phyloP scores from a whole-genome alignment of 148 eudicot species.

The Dianthus caryophyllus region DNA sequence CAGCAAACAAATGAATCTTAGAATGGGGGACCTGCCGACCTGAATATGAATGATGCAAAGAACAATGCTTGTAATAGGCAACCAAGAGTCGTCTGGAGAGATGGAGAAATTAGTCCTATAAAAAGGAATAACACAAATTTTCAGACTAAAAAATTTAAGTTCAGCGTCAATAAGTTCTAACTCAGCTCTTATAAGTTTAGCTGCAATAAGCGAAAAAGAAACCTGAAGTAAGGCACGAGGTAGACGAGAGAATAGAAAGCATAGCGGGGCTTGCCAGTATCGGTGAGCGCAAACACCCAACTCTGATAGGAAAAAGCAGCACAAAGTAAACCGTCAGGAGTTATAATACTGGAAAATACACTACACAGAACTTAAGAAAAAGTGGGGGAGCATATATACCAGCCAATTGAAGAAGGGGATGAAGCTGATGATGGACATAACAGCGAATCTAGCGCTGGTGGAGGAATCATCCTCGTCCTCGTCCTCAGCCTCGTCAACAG shows the following conservation, averaged over 20 bases:
- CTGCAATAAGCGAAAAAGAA: no score
- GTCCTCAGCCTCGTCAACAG: slow-evolving; percentile 35
- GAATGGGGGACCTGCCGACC: no score
- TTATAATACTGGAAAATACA: no score
- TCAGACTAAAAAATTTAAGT: no score
- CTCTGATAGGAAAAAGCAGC: slow-evolving; percentile 32
- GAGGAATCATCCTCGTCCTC: slow-evolving; percentile 43
- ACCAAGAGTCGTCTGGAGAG: slow-evolving; percentile 91
- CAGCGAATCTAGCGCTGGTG: slow-evolving; percentile 67
- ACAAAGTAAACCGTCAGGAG: no score
- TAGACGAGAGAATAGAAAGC: slow-evolving; percentile 82
- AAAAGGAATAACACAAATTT: no score
- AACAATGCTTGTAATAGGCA: slow-evolving; percentile 86
- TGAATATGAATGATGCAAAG: slow-evolving; percentile 79
- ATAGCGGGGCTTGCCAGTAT: slow-evolving; percentile 71
- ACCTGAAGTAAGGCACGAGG: slow-evolving; percentile 92
- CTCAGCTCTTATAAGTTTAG: no score
- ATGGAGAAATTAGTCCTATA: slow-evolving; percentile 72
- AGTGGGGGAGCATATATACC: slow-evolving; percentile 28
- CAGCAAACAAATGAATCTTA: neutral
- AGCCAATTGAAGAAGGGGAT: slow-evolving; percentile 99
- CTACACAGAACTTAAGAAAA: no score
- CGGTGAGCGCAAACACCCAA: slow-evolving; percentile 94
- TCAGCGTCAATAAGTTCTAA: no score
- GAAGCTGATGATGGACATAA: slow-evolving; percentile 81